phyloP scores from a whole-genome alignment of 768 basidiomycete species.

The Agrocybe chaxingu region DNA sequence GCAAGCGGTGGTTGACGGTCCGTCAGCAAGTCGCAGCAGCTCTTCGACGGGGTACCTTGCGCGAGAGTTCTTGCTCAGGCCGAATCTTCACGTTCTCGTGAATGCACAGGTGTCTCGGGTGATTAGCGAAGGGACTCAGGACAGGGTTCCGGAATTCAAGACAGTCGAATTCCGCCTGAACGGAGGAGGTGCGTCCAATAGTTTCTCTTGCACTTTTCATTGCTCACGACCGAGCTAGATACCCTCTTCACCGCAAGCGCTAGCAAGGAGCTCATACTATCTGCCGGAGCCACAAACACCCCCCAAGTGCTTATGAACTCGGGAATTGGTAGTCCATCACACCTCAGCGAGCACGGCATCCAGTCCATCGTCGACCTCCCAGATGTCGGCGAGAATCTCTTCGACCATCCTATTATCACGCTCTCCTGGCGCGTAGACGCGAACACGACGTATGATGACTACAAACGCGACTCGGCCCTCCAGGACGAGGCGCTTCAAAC shows the following conservation, averaged over 20 bases:
- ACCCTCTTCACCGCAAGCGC: conserved; percentile 17
- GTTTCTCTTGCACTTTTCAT: not conserved
- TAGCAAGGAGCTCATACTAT: conserved; percentile 29
- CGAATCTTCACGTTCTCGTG: conserved; percentile 29
- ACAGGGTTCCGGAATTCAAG: not conserved
- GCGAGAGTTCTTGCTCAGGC: conserved; percentile 16
- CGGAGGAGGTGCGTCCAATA: not conserved
- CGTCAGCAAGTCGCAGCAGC: conserved; percentile 23
- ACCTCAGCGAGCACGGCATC: conserved; percentile 18
- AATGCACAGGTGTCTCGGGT: conserved; percentile 23
- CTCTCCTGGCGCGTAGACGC: conserved; percentile 21
- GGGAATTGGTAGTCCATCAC: conserved; percentile 25
- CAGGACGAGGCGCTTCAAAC: conserved; percentile 13
- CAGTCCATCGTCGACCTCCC: conserved; percentile 21
- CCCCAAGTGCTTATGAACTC: conserved; percentile 30
- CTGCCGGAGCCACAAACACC: conserved; percentile 30
- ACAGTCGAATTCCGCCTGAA: conserved; percentile 8
- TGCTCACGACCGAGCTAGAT: not conserved
- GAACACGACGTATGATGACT: conserved; percentile 16
- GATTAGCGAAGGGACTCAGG: conserved; percentile 12
- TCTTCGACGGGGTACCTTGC: conserved; percentile 28
- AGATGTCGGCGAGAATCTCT: conserved; percentile 22
- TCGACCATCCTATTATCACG: conserved; percentile 21
- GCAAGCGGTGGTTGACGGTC: conserved; percentile 20
- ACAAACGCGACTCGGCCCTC: conserved; percentile 13